Evolutionary conservation across 1,139 yeast species (phyloP), one percentile per base, ranked within the genome.

Genomic region (Pichia sp.): DNA sequence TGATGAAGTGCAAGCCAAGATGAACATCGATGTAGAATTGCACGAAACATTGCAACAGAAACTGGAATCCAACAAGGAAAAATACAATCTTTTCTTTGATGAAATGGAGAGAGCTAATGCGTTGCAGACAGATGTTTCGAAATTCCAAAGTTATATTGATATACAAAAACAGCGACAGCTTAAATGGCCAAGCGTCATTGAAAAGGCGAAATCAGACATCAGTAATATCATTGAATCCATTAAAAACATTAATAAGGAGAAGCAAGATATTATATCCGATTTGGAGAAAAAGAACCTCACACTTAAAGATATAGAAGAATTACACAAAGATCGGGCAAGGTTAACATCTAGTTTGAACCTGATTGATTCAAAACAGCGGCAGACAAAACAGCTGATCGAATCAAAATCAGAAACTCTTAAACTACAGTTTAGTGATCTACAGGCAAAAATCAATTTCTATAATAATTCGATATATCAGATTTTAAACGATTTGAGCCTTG

Each of bases 61-160:
- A 55, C 73, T 76, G 49, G 70, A 70, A 45, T 66, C 62, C 1
- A 61, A 75, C 7, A 70, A 72, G 42, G 64, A 68, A 1, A 68
- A 70, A 48, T 59, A 67, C 46, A 65, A 72, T 19, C 64, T 72
- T 16, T 76, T 85, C 23, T 80, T 80, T 59, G 76, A 62, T 15
- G 62, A 65, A 48, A 42, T 57, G 16, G 66, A 78, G 62, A 84
- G 85, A 65, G 75, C 83, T 7, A 75, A 73, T 55, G 90, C 90
- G 0, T 72, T 90, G 55, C 87, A 85, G 62, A 81, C 82, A 56
- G 97, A 90, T 70, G 74, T 86, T 46, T 73, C 75, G 49, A 87
- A 87, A 67, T 87, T 88, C 66, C 78, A 81, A 62, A 85, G 82
- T 19, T 88, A 87, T 65, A 83, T 87, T 51, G 83, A 82, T 50